Conservation (phyloP, 257 asterid species). For the Osmanthus fragrans region DNA sequence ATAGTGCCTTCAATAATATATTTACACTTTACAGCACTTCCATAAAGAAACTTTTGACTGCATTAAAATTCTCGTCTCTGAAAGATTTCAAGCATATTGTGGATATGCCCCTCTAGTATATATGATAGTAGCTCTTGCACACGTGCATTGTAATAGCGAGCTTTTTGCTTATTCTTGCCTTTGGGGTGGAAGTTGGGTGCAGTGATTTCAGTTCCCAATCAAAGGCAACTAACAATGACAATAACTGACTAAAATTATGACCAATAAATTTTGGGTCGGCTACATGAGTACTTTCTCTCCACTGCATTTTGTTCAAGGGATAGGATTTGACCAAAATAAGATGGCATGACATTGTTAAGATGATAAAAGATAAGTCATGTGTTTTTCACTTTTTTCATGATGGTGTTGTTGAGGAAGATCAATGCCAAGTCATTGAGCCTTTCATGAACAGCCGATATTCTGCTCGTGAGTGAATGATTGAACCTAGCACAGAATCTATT, state of each 20-base stretch:
- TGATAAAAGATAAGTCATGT: neutral
- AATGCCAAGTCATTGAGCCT: neutral
- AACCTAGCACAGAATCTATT: neutral
- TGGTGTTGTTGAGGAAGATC: constrained; percentile 1
- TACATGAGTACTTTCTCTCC: neutral
- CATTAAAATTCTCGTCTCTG: too few species aligned
- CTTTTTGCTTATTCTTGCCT: neutral
- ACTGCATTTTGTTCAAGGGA: neutral
- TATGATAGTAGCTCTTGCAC: too few species aligned
- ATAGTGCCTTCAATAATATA: too few species aligned
- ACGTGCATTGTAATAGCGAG: too few species aligned
- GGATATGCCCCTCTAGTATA: too few species aligned
- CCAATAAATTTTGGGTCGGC: too few species aligned
- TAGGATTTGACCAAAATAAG: neutral
- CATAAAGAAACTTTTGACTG: too few species aligned
- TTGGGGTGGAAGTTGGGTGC: neutral
- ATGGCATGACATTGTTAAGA: neutral
- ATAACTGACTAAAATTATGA: too few species aligned
- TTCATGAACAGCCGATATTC: neutral
- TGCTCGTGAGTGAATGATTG: constrained; percentile 8
- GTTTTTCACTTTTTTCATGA: constrained; percentile 1
- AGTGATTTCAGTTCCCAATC: too few species aligned
- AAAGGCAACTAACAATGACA: too few species aligned
- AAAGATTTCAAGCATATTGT: too few species aligned
- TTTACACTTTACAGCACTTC: too few species aligned